A percentile compares a stretch with the other conserved stretches of the same genome.
These are phyloP conservation scores for Pleoardoris graminearum DNA, from an alignment of 2,329 filamentous ascomycete species.

Conservation along the genomic window DNA sequence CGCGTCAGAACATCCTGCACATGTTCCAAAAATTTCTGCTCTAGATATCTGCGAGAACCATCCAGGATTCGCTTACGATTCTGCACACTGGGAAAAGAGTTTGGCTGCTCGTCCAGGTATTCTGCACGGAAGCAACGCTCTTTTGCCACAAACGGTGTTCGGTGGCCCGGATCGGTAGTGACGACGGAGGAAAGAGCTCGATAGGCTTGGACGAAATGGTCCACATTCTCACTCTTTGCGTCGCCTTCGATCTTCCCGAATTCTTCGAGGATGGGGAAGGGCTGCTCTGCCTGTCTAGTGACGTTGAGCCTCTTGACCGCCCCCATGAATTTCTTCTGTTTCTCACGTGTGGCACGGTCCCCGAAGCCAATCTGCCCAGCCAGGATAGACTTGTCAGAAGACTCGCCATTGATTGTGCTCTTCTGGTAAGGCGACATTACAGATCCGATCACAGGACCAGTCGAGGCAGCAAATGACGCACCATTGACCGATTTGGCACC, in stretches of 20 bases:
- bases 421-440: conserved; percentile 57
- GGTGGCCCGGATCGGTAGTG: conserved; percentile 46
- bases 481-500: conserved; percentile 41
- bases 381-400: conserved; percentile 60
- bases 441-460: conserved; percentile 80
- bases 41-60: conserved; percentile 78
- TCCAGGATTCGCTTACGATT: conserved; percentile 79
- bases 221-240: conserved; percentile 70
- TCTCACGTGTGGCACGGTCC: conserved; percentile 77
- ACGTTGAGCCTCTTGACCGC: conserved; percentile 80
- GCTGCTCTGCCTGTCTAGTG: conserved; percentile 65
- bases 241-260: conserved; percentile 74
- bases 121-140: conserved; percentile 76
- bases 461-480: conserved; percentile 65
- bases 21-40: conserved; percentile 77
- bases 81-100: conserved; percentile 64
- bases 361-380: conserved; percentile 61
- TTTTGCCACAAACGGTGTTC: conserved; percentile 64
- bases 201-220: conserved; percentile 80
- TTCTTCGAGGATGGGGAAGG: conserved; percentile 75
- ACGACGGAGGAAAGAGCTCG: conserved; percentile 73
- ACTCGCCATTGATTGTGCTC: conserved; percentile 61
- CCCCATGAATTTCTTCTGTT: conserved; percentile 78
- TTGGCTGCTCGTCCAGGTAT: conserved; percentile 75
- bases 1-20: conserved; percentile 78